phyloP scores from a whole-genome alignment of 2,329 filamentous ascomycete genomes.

The Penicillium janthinellum region DNA sequence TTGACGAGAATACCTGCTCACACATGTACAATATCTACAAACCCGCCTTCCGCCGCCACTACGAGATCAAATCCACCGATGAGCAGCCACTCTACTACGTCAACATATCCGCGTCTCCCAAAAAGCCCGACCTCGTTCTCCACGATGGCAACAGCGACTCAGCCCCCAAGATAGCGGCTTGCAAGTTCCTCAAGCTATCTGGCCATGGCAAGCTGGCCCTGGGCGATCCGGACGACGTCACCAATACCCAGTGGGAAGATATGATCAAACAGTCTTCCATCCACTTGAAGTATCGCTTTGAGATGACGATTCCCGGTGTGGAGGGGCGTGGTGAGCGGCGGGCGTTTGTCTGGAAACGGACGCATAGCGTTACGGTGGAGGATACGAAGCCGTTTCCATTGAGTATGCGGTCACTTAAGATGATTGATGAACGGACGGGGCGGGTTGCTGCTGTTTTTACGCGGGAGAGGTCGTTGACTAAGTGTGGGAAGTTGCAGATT shows the following conservation, averaged over 20 bases:
- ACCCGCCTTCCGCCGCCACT: conserved; percentile 14
- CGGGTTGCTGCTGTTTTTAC: conserved; percentile 23
- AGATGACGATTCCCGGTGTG: conserved; percentile 19
- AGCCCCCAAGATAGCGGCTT: conserved; percentile 24
- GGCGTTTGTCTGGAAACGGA: conserved; percentile 33
- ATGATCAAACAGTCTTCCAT: conserved; percentile 23
- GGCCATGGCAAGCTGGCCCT: conserved; percentile 30
- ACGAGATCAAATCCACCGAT: conserved; percentile 19
- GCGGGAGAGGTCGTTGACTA: conserved; percentile 8
- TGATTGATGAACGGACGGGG: conserved; percentile 21
- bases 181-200: conserved; percentile 29
- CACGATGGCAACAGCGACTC: conserved; percentile 13
- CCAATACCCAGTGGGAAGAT: conserved; percentile 30
- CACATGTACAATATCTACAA: conserved; percentile 15
- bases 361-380: conserved; percentile 26
- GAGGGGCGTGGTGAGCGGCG: conserved; percentile 9
- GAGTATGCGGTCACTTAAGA: conserved; percentile 31
- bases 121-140: conserved; percentile 20
- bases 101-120: conserved; percentile 14
- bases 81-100: conserved; percentile 13
- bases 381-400: conserved; percentile 18
- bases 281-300: conserved; percentile 28
- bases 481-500: conserved; percentile 21
- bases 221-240: conserved; percentile 26
- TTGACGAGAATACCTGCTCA: conserved; percentile 7